Base-by-base conservation (phyloP, 139 green algal genomes). In the Volvox africanus region DNA sequence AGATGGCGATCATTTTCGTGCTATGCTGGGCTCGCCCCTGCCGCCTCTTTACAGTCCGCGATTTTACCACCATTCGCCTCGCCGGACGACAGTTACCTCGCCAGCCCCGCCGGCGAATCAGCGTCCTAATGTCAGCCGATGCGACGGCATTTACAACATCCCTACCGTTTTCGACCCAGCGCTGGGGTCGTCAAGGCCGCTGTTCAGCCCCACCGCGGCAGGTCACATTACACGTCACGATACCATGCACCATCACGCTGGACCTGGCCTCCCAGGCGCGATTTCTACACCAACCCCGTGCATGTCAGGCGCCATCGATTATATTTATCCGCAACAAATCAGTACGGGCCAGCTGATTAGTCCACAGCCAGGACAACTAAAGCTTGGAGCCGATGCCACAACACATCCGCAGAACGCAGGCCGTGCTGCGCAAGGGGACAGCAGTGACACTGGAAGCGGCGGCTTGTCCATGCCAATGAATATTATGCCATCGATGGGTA, bases 1-100 rank as follows among this genome's bases (percentile, higher is more conserved):
- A 11, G 81, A 87, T 44, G 24, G 37, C n/a, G 81, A 87, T 33
- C 61, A 35, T 9, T n/a, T 76, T 21, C 81, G 81, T 20, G 12
- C 21, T 19, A 26, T 77, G 30, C 81, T 87, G 17, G 81, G 61
- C 61, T 76, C 81, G 61, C 81, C 81, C 12, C 44, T 86, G 13
- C 80, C 80, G 28, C 28, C 80, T 2, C 37, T 86, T 28, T 55
- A 86, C 24, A 86, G 80, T 30, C 80, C 80, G 2, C 81, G 61
- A 33, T 61, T 87, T 20, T 87, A 77, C 61, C 81, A 87, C 2
- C n/a, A 30, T 11, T 87, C 81, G 14, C 81, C 81, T 35, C 81
- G 81, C 61, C 81, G 81, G 20, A 76, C 28, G 30, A 65, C n/a
- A 55, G 17, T 87, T 33, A 61, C 61, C 30, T 87, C 81, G 22